Evolutionary conservation across 495 filamentous ascomycete genomes (phyloP), one percentile per base, ranked within the genome.

Genomic region (Rostrohypoxylon terebratum): DNA sequence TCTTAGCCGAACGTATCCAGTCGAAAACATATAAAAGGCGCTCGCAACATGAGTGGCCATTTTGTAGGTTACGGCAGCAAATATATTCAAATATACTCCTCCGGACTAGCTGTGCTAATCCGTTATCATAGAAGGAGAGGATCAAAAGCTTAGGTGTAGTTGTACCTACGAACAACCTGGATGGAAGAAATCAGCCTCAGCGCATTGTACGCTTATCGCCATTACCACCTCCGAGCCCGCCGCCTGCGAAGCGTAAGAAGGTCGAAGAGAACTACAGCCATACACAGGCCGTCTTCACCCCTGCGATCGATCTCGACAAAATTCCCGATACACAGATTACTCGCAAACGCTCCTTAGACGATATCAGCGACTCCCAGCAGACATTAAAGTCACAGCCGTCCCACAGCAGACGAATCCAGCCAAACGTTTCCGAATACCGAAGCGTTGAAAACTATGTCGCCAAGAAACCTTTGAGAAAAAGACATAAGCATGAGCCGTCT

Each of bases 171-270:
- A 74, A 77, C 36, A 73, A 55, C 16, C 76, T 78, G 33, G 69
- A 71, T 28, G 64, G 66, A 40, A 69, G 50, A 16, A 63, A 42
- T 20, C 63, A 60, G 6, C 62, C 50, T 23, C n/a, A 53, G 28
- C 69, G 21, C 45, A 20, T 51, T 68, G 4, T 16, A 23, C 55
- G 51, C 50, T 58, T 71, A 4, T 18, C 48, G 6, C 34, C 54
- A 8, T 14, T 25, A 7, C 54, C 45, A 11, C 13, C 34, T 28
- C 55, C 71, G 4, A 70, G 53, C 50, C 34, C 65, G 36, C 75
- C 77, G 6, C 44, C 65, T 13, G 28, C 74, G 7, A 82, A 81
- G 59, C 79, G 78, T 38, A 71, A 63, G 45, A 81, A 67, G 34
- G 25, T 67, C 34, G 59, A 61, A 62, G 67, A 69, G 36, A 25